These are phyloP conservation scores for Boletus reticuloceps DNA, from an alignment of 768 basidiomycete genomes.

Conservation along the genomic window DNA sequence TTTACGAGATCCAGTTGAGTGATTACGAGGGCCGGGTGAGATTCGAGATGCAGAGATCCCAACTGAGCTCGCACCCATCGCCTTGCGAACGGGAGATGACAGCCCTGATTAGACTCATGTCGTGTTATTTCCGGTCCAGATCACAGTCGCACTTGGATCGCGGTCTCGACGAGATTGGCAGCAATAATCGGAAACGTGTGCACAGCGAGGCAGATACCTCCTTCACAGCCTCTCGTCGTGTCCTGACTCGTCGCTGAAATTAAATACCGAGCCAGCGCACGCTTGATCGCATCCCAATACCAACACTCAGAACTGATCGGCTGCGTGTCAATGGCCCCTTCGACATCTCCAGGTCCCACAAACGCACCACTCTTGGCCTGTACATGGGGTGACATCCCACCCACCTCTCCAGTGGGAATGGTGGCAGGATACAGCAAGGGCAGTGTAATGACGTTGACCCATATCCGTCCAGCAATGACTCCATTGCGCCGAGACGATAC, in stretches of 20 bases:
- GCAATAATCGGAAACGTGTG: constrained; percentile 25
- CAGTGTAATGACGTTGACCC: not conserved
- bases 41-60: constrained; percentile 24
- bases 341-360: not conserved
- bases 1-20: constrained; percentile 21
- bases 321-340: constrained; percentile 3
- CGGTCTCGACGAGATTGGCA: constrained; percentile 29
- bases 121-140: constrained; percentile 30
- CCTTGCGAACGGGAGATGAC: constrained; percentile 10
- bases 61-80: not conserved
- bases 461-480: not conserved
- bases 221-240: constrained; percentile 9
- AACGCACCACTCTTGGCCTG: constrained; percentile 7
- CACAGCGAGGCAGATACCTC: constrained; percentile 26
- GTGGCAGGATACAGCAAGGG: not conserved
- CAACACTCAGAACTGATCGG: constrained; percentile 1
- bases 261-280: constrained; percentile 19
- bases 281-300: not conserved
- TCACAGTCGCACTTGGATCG: constrained; percentile 18
- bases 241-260: constrained; percentile 9
- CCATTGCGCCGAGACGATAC: not conserved
- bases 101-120: constrained; percentile 26
- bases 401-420: not conserved
- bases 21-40: not conserved
- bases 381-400: no score